Percentiles rank a stretch among this genome's conserved stretches.
Evolutionary conservation across 2,329 filamentous ascomycete species (phyloP).

Genomic region (Sordariomycetes sp.): DNA sequence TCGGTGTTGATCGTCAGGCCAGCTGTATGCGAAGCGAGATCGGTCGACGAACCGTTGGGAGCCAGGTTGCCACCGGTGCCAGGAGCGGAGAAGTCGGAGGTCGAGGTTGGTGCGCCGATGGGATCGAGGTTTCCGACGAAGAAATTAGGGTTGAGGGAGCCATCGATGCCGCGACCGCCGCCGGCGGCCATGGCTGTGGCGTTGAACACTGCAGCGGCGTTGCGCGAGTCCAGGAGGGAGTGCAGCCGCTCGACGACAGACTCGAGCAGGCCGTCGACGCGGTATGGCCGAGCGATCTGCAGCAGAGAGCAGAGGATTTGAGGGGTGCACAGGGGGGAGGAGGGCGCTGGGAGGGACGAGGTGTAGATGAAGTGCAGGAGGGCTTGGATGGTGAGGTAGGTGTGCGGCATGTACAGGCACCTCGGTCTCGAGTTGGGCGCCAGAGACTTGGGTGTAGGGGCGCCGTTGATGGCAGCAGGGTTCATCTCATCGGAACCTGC

Average conservation of each 20-base stretch:
- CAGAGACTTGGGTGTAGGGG: constrained; percentile 47
- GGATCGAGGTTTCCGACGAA: constrained; percentile 42
- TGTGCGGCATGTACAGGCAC: constrained; percentile 88
- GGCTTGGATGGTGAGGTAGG: constrained; percentile 78
- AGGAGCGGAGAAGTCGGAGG: constrained; percentile 22
- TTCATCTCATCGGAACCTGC: constrained; percentile 28
- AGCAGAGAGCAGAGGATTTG: constrained; percentile 93
- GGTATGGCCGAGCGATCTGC: constrained; percentile 87
- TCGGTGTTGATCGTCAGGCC: constrained; percentile 40
- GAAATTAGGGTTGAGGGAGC: constrained; percentile 52
- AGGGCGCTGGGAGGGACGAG: constrained; percentile 69
- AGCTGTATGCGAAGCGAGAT: constrained; percentile 18
- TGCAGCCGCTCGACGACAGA: constrained; percentile 88
- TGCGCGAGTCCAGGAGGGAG: constrained; percentile 79
- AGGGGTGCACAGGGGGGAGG: constrained; percentile 76
- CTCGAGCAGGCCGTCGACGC: constrained; percentile 85
- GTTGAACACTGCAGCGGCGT: constrained; percentile 95
- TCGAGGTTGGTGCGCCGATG: constrained; percentile 22
- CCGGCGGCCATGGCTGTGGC: constrained; percentile 96
- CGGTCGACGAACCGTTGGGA: constrained; percentile 17
- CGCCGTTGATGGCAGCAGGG: constrained; percentile 35
- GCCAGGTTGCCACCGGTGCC: constrained; percentile 12
- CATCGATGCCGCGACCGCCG: constrained; percentile 75
- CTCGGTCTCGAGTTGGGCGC: constrained; percentile 63
- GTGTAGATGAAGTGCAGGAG: constrained; percentile 92